These are phyloP conservation scores for Mortierella sp. DNA, from an alignment of 371 early-diverging fungal species.

Conservation along the genomic window DNA sequence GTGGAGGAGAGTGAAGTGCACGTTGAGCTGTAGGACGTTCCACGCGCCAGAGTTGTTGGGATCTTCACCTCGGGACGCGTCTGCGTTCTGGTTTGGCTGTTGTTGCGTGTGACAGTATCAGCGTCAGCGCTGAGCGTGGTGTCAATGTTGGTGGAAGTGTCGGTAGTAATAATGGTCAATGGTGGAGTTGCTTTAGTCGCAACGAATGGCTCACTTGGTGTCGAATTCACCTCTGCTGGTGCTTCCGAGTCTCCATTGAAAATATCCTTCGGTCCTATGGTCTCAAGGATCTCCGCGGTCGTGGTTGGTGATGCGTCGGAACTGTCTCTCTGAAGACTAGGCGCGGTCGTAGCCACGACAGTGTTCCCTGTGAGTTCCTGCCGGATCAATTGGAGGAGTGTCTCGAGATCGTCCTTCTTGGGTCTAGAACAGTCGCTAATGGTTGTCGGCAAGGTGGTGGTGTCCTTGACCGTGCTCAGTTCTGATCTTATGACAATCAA, in stretches of 20 bases:
- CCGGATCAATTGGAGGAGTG: conserved; percentile 22
- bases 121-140: neutral
- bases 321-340: neutral
- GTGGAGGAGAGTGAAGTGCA: conserved; percentile 2
- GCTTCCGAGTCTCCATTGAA: neutral
- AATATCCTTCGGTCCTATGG: neutral
- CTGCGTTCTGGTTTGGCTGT: neutral
- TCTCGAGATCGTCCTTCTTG: conserved; percentile 5
- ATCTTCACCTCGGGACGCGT: conserved; percentile 5
- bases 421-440: neutral
- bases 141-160: neutral
- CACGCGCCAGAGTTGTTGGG: neutral
- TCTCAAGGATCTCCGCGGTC: neutral
- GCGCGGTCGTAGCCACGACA: neutral
- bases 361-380: neutral
- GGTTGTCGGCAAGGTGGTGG: no score
- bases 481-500: conserved; percentile 1
- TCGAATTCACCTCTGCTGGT: neutral
- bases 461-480: neutral
- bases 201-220: neutral
- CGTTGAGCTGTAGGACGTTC: neutral
- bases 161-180: neutral
- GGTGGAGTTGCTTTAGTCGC: neutral
- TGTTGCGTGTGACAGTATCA: neutral
- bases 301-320: neutral